phyloP scores from a whole-genome alignment of 2,329 filamentous ascomycete genomes.

The Thermoascus crustaceus region DNA sequence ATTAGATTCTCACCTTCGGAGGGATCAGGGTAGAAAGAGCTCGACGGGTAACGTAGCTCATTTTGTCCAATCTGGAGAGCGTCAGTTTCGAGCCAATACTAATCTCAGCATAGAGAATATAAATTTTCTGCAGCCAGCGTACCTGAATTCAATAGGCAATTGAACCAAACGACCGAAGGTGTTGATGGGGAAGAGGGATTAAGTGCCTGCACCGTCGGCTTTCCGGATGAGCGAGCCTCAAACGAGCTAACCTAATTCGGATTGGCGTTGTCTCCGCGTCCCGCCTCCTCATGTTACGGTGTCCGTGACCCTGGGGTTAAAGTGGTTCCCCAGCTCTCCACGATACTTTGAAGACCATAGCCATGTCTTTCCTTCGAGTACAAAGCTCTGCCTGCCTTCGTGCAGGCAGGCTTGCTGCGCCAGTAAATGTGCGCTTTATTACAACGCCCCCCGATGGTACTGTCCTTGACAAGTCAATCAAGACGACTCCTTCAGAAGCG shows the following conservation, averaged over 20 bases:
- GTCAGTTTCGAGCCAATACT: constrained; percentile 14
- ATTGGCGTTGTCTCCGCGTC: constrained; percentile 24
- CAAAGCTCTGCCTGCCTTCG: constrained; percentile 31
- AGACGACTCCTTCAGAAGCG: constrained; percentile 40
- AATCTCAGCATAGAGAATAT: constrained; percentile 1
- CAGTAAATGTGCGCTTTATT: constrained; percentile 33
- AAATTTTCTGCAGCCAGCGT: constrained; percentile 9
- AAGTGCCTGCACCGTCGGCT: constrained; percentile 28
- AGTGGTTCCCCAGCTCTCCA: constrained; percentile 23
- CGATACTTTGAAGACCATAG: constrained; percentile 17
- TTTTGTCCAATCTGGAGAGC: constrained; percentile 47
- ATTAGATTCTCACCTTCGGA: constrained; percentile 67
- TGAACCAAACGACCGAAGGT: constrained; percentile 22
- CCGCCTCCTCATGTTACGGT: constrained; percentile 11
- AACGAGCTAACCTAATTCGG: constrained; percentile 26
- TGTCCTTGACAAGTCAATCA: constrained; percentile 28
- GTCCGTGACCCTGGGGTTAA: constrained; percentile 22
- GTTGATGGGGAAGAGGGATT: constrained; percentile 23
- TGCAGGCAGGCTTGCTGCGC: constrained; percentile 20
- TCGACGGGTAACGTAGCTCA: constrained; percentile 88
- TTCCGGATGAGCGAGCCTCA: constrained; percentile 25
- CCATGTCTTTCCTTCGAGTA: constrained; percentile 60
- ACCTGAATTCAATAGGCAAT: constrained; percentile 26
- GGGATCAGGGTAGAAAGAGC: constrained; percentile 97
- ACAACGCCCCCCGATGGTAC: constrained; percentile 42